These are phyloP conservation scores for Kalaharituber pfeilii DNA, from an alignment of 2,329 filamentous ascomycete species.

Conservation along the genomic window DNA sequence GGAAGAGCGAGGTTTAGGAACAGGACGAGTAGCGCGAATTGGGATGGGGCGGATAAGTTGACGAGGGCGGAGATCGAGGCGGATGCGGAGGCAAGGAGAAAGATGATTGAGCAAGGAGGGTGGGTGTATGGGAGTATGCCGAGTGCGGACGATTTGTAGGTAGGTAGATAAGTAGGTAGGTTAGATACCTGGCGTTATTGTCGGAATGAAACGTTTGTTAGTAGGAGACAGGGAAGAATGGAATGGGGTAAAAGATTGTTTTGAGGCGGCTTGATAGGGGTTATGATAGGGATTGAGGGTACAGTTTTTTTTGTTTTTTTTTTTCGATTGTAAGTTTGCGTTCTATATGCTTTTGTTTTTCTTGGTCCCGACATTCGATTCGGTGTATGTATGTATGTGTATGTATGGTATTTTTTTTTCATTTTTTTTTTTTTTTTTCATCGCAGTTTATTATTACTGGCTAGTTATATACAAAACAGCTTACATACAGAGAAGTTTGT, in stretches of 20 bases:
- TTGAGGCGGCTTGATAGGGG: background rate
- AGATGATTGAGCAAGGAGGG: constrained; percentile 63
- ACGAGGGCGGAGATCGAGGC: constrained; percentile 74
- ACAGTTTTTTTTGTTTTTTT: background rate
- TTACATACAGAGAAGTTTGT: no score
- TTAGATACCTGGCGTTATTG: background rate
- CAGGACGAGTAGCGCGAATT: constrained; percentile 86
- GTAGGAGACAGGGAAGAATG: background rate
- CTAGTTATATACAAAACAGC: no score
- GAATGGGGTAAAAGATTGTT: background rate
- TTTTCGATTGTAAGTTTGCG: constrained; percentile 1
- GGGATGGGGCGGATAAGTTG: constrained; percentile 64
- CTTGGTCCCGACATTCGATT: constrained; percentile 1
- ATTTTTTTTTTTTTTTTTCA: background rate
- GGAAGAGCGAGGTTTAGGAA: constrained; percentile 60
- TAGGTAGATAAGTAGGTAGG: background rate
- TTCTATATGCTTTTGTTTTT: constrained; percentile 2
- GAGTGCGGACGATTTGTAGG: constrained; percentile 20
- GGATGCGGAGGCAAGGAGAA: constrained; percentile 63
- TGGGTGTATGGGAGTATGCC: constrained; percentile 51
- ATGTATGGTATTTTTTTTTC: constrained; percentile 2
- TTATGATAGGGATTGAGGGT: background rate
- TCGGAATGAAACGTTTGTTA: background rate
- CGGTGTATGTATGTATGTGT: constrained; percentile 1
- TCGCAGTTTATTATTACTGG: background rate